phyloP scores from a whole-genome alignment of 169 alveolate species.

The Plasmodium coatneyi region DNA sequence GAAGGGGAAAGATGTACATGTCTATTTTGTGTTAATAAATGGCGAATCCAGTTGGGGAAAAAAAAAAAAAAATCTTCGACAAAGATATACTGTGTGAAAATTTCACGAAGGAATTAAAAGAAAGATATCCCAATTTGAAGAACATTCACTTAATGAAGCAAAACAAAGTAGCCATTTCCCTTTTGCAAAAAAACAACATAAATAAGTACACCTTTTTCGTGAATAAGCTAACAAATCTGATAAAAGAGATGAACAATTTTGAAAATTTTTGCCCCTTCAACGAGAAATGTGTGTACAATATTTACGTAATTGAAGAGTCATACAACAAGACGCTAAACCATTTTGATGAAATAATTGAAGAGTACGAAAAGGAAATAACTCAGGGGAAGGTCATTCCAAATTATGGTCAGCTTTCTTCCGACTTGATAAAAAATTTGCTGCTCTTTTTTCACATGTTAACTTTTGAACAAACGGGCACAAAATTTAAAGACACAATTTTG shows the following conservation, averaged over 20 bases:
- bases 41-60: background rate
- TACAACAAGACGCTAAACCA: constrained; percentile 38
- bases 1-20: constrained; percentile 12
- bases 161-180: constrained; percentile 9
- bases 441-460: constrained; percentile 55
- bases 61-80: background rate
- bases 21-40: constrained; percentile 28
- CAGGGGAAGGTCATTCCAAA: constrained; percentile 26
- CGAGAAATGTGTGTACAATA: constrained; percentile 51
- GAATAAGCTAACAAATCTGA: constrained; percentile 14
- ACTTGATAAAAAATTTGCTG: constrained; percentile 26
- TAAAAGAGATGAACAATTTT: constrained; percentile 15
- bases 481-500: constrained; percentile 10
- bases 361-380: constrained; percentile 27
- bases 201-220: constrained; percentile 3
- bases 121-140: constrained; percentile 18
- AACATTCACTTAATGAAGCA: constrained; percentile 44
- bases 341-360: constrained; percentile 21
- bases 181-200: constrained; percentile 38
- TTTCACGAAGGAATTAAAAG: constrained; percentile 19
- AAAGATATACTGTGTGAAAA: background rate
- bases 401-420: constrained; percentile 10
- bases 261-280: constrained; percentile 30
- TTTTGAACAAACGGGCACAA: constrained; percentile 45
- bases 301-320: constrained; percentile 60